Evolutionary conservation across 257 asterid species (phyloP), one percentile per base, ranked within the genome.

Genomic region (Henckelia pumila): DNA sequence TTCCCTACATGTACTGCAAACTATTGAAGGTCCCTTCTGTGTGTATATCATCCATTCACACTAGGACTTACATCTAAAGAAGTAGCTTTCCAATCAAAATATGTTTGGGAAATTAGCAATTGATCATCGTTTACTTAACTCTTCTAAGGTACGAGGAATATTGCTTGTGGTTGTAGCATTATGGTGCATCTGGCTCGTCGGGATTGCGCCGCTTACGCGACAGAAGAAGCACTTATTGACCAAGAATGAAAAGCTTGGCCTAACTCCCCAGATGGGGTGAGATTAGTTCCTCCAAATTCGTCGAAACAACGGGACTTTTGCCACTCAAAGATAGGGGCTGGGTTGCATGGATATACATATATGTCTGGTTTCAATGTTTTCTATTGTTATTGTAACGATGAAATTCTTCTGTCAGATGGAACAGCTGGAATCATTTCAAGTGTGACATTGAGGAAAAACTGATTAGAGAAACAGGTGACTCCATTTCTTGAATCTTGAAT

Each of bases 201-300:
- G 67, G 53, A 58, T 59, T 28, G 33, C 68, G 1, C 58, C 37
- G 7, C 67, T 57, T 59, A 71, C 75, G 49, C 73, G 76, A 4
- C 70, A 59, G 50, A 49, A 20, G 44, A 32, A 47, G 26, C 0
- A 37, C 49, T 3, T 37, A 0, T 23, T 8, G 25, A 25, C 28
- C 57, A 22, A 7, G 37, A 59, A 58, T 37, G 58, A 67, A 13
- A 95, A 91, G 8, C 90, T 88, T 8, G 98, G 81, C 50, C 58
- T 3, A 49, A 85, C 94, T 68, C 98, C 98, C 55, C 95, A 86
- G 65, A 86, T 91, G 96, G 98, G 98, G 98, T 91, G 77, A 73
- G 56, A 16, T 33, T 6, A 26, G 8, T 13, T 17, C 11, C 13
- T 26, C 5, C 6, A 26, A 26, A 26, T 3, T 33, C 13, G 44